Conservation (phyloP, 305 asterid species). For the Fraxinus paxiana region DNA sequence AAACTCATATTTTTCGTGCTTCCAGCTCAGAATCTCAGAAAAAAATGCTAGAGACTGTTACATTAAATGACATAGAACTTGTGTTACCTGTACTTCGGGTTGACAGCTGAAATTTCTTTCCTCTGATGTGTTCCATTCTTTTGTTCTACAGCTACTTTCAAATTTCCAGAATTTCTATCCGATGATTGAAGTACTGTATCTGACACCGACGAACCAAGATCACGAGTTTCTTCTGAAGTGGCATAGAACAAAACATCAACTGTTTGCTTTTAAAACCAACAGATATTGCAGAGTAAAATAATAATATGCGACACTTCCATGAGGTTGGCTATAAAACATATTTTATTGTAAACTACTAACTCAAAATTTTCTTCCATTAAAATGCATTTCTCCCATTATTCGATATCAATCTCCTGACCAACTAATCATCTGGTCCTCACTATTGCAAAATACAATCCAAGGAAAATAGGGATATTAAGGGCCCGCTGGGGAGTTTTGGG, state of each 20-base stretch:
- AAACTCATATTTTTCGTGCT: background rate
- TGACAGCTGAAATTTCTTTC: background rate
- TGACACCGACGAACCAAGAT: background rate
- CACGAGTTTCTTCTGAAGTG: background rate
- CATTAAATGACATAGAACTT: background rate
- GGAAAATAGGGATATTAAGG: background rate
- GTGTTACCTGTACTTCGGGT: slow-evolving; percentile 1
- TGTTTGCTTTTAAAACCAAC: background rate
- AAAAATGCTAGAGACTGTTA: background rate
- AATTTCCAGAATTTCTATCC: background rate
- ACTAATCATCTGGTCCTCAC: background rate
- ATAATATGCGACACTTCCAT: background rate
- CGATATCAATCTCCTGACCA: background rate
- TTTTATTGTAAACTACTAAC: background rate
- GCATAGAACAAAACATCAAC: background rate
- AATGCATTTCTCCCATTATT: background rate
- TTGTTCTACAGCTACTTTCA: background rate
- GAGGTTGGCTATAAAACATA: background rate
- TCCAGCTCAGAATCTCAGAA: background rate
- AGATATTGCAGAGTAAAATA: background rate
- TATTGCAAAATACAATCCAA: background rate
- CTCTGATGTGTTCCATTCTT: background rate
- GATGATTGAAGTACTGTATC: background rate
- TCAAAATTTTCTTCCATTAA: background rate
- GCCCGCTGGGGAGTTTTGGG: too few relatives aligned